Evolutionary conservation across 345 rosid genomes (phyloP).

Genomic region (Salix viminalis): DNA sequence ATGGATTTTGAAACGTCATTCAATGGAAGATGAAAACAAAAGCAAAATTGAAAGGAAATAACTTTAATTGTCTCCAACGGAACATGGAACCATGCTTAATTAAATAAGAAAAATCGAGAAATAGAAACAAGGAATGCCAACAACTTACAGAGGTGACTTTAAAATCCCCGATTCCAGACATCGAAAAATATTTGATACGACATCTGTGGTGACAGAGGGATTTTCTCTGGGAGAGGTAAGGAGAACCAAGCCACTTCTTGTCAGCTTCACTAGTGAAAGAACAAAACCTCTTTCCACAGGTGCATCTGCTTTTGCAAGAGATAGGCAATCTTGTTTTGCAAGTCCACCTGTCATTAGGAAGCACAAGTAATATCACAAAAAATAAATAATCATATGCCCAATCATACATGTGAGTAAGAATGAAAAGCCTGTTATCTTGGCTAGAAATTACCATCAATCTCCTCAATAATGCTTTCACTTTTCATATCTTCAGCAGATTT

Average conservation of each 20-base stretch:
- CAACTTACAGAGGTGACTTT: constrained; percentile 64
- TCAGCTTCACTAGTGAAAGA: constrained; percentile 85
- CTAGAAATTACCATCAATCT: constrained; percentile 30
- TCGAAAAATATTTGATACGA: constrained; percentile 48
- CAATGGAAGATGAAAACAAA: too few species aligned
- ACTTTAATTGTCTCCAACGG: too few species aligned
- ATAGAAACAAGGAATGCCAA: neutral
- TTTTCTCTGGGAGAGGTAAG: constrained; percentile 47
- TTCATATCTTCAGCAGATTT: constrained; percentile 11
- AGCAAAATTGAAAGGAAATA: too few species aligned
- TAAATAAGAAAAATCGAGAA: neutral
- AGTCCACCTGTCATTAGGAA: constrained; percentile 30
- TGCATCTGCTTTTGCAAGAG: constrained; percentile 23
- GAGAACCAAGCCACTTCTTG: constrained; percentile 78
- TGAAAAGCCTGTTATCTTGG: constrained; percentile 8
- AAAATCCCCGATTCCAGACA: constrained; percentile 53
- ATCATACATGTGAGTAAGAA: constrained; percentile 1
- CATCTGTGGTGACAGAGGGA: constrained; percentile 34
- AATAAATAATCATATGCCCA: neutral
- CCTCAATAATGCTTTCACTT: constrained; percentile 23
- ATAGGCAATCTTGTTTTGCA: constrained; percentile 18
- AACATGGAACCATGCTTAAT: neutral
- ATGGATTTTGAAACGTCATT: too few species aligned
- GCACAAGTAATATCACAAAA: neutral
- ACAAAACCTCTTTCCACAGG: constrained; percentile 27